Conservation (phyloP, 306 rosid genomes). For the Cucumis sativus region DNA sequence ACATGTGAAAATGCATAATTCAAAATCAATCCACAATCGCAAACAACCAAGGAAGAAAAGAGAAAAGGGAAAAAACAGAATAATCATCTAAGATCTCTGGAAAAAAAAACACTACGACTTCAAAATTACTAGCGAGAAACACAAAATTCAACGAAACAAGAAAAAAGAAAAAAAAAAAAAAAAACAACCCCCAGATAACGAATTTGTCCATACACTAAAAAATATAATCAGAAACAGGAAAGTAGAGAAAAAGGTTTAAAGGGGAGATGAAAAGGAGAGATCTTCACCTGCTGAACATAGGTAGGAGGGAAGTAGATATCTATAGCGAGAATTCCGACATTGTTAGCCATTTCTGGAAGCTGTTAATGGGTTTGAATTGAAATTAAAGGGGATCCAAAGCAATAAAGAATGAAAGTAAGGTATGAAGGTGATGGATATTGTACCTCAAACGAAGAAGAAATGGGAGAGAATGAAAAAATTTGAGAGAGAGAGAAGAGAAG, state of each 20-base stretch:
- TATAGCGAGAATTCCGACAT: conserved; percentile 86
- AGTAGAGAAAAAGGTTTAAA: not conserved
- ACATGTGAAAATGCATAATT: not conserved
- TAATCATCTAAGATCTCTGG: not conserved
- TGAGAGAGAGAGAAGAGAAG: not conserved
- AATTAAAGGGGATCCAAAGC: not conserved
- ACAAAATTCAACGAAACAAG: not conserved
- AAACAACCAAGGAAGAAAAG: not conserved
- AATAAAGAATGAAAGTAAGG: not conserved
- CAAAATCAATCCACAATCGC: not conserved
- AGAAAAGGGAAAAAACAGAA: not conserved
- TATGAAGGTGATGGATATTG: not conserved
- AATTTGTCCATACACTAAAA: not conserved
- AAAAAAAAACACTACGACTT: not conserved
- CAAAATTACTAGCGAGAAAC: not conserved
- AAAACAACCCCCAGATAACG: not conserved
- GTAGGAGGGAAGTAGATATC: conserved; percentile 91
- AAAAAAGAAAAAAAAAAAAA: not conserved
- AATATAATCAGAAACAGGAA: not conserved
- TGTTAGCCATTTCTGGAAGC: conserved; percentile 45
- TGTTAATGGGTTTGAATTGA: not conserved
- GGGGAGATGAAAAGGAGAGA: not conserved
- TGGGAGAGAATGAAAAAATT: not conserved
- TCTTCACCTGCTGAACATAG: conserved; percentile 68
- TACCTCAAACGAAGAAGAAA: not conserved